Base-by-base conservation (phyloP, 2,329 filamentous ascomycete species). In the Fusarium oligoseptatum region DNA sequence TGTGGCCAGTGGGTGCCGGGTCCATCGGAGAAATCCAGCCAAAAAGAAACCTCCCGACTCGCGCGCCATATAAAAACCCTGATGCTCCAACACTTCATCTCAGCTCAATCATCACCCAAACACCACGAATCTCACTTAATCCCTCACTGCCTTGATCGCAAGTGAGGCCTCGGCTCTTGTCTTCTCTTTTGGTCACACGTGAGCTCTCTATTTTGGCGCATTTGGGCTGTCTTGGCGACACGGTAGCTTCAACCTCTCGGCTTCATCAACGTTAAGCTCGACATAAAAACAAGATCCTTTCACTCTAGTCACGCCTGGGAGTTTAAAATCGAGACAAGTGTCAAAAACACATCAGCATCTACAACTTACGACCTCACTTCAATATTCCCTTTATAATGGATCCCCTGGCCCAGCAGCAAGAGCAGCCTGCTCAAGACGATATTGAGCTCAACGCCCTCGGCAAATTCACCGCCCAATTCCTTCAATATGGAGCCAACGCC, bases 401-500 rank as follows among this genome's bases (percentile, higher is more conserved):
- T 68, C 64, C 77, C 34, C 56, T 76, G 48, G 69, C 75, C 17
- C 78, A 79, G 60, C 79, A 79, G 60, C 72, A 74, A 39, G 72
- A 79, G 64, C 78, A 80, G 29, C 68, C 71, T 15, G 73, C 73
- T 60, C 74, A 76, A 45, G 76, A 79, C 32, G 76, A 79, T 50
- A 70, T 73, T 34, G 76, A 78, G 55, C 80, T 83, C 73, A 83
- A 82, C 62, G 62, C 76, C 36, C 71, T 84, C n/a, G 81, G 81
- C 69, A 80, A 81, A 68, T n/a, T 81, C 17, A 67, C 77, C 14
- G 76, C 78, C n/a, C 78, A 80, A 36, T 77, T 84, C 55, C 67
- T 80, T 58, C 75, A 83, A 66, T 84, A 81, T 67, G 83, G 83
- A 56, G 73, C 80, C 60, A 84, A 84, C 72, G 82, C 82, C 22